Conservation (phyloP, 2,329 filamentous ascomycete genomes). For the Fusarium stilboides region DNA sequence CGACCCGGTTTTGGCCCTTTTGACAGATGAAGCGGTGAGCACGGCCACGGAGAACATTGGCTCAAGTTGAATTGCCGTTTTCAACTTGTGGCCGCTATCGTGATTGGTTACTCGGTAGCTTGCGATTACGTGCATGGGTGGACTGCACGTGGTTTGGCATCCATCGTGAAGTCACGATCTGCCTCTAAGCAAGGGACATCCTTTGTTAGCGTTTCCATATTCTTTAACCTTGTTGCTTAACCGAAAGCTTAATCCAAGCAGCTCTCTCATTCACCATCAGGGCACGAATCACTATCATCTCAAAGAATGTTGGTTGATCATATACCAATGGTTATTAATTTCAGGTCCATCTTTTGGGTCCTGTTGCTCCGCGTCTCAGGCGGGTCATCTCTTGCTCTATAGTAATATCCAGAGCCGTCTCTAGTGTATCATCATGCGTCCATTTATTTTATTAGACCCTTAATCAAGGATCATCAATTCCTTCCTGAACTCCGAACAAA, state of each 20-base stretch:
- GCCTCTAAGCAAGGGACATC: slow-evolving; percentile 8
- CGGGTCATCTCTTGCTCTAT: slow-evolving; percentile 33
- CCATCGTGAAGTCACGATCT: slow-evolving; percentile 26
- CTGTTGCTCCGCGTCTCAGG: slow-evolving; percentile 26
- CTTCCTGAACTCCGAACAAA: slow-evolving; percentile 43
- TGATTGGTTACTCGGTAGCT: slow-evolving; percentile 39
- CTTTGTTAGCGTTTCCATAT: slow-evolving; percentile 10
- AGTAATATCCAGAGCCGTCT: slow-evolving; percentile 37
- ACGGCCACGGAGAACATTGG: slow-evolving; percentile 8
- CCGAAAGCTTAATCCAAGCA: slow-evolving; percentile 22
- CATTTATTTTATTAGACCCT: slow-evolving; percentile 25
- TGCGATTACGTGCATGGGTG: slow-evolving; percentile 38
- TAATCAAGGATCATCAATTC: slow-evolving; percentile 20
- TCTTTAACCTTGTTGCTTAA: not conserved
- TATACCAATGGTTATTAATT: slow-evolving; percentile 33
- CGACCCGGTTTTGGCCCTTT: slow-evolving; percentile 16
- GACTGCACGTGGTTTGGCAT: slow-evolving; percentile 24
- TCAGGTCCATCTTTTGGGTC: slow-evolving; percentile 33
- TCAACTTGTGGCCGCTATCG: slow-evolving; percentile 27
- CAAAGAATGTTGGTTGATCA: slow-evolving; percentile 1
- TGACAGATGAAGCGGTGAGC: slow-evolving; percentile 36
- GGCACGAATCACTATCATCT: not conserved
- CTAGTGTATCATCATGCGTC: slow-evolving; percentile 37
- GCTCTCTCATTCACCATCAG: not conserved
- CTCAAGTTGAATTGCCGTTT: slow-evolving; percentile 42